Conservation (phyloP, 2,329 filamentous ascomycete genomes). For the Neoscytalidium dimidiatum region DNA sequence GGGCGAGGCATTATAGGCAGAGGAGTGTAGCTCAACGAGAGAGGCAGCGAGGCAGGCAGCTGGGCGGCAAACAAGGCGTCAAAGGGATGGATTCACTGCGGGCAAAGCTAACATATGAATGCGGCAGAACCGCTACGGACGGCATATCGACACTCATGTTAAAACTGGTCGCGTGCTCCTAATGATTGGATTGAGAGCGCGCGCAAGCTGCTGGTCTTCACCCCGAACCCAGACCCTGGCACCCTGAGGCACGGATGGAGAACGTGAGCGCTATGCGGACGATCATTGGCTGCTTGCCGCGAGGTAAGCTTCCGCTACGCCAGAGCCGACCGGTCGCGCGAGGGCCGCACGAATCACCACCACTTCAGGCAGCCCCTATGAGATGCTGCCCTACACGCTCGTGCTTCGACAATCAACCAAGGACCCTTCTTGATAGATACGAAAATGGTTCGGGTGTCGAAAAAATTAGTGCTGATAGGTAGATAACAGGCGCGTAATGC, state of each 20-base stretch:
- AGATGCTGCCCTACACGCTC: neutral
- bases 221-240: neutral
- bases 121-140: neutral
- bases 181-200: conserved; percentile 13
- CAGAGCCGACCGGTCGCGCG: neutral
- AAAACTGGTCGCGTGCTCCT: conserved; percentile 11
- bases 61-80: neutral
- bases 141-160: neutral
- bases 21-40: neutral
- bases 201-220: neutral
- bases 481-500: neutral
- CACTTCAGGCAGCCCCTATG: neutral
- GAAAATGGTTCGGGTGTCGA: neutral
- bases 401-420: neutral
- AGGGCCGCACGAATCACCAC: neutral
- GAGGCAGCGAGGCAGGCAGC: neutral
- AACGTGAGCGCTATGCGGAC: neutral
- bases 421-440: conserved; percentile 2
- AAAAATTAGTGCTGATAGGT: conserved; percentile 10
- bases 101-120: neutral
- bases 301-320: neutral
- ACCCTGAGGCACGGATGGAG: neutral
- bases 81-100: neutral
- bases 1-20: conserved; percentile 62
- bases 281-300: neutral